phyloP scores from a whole-genome alignment of 1,284 basidiomycete species.

The Ceratobasidium sp. region DNA sequence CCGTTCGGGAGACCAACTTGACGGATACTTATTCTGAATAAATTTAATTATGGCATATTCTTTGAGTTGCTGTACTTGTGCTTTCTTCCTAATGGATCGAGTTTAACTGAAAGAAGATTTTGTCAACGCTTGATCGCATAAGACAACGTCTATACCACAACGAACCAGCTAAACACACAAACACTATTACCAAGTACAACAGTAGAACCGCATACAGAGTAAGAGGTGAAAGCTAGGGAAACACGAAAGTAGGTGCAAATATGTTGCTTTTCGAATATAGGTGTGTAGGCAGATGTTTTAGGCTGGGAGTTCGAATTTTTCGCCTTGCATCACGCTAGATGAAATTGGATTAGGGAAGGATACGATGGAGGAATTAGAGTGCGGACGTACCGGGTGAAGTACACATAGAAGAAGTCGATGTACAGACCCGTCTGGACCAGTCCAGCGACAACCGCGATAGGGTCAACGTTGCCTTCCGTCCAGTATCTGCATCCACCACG shows the following conservation, averaged over 20 bases:
- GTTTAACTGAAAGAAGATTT: not conserved
- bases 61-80: constrained; percentile 5
- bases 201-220: constrained; percentile 36
- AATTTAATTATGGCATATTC: constrained; percentile 50
- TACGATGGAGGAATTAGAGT: not conserved
- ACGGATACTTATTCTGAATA: constrained; percentile 77
- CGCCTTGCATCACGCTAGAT: constrained; percentile 56
- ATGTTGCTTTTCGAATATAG: constrained; percentile 4
- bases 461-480: constrained; percentile 86
- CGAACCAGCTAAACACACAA: constrained; percentile 1
- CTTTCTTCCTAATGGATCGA: constrained; percentile 1
- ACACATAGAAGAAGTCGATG: constrained; percentile 95
- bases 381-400: constrained; percentile 79
- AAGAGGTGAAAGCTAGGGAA: constrained; percentile 21
- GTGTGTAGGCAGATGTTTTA: constrained; percentile 44
- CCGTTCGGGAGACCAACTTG: constrained; percentile 69
- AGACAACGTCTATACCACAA: constrained; percentile 27
- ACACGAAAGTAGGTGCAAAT: constrained; percentile 21
- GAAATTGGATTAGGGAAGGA: constrained; percentile 18
- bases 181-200: constrained; percentile 36
- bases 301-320: constrained; percentile 62
- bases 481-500: constrained; percentile 75
- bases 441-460: constrained; percentile 94
- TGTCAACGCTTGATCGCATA: not conserved
- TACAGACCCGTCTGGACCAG: constrained; percentile 97